phyloP scores from a whole-genome alignment of 768 basidiomycete species.

The Hygrophorus russula region DNA sequence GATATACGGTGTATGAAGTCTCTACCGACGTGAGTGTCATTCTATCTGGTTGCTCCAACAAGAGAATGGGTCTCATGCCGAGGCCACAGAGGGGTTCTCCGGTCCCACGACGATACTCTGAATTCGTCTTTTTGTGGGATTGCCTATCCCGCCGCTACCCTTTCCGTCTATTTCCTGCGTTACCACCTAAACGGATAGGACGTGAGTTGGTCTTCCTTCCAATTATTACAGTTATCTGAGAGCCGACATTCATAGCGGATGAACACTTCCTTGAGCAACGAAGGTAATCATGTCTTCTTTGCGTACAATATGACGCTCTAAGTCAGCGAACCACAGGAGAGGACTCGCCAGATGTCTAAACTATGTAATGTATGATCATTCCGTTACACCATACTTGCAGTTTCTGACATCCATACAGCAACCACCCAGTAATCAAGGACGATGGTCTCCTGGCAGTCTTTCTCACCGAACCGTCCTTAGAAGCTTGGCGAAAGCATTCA shows the following conservation, averaged over 20 bases:
- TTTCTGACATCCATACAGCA: conserved; percentile 29
- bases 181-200: conserved; percentile 91
- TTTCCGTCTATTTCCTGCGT: conserved; percentile 75
- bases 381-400: neutral
- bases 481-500: conserved; percentile 77
- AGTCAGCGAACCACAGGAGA: conserved; percentile 33
- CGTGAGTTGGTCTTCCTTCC: conserved; percentile 36
- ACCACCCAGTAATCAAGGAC: conserved; percentile 86
- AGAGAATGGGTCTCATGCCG: neutral
- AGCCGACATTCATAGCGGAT: conserved; percentile 43
- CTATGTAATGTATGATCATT: conserved; percentile 24
- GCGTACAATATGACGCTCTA: neutral
- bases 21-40: conserved; percentile 53
- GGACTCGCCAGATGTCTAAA: conserved; percentile 73
- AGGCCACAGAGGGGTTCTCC: conserved; percentile 43
- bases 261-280: conserved; percentile 87
- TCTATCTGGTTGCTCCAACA: neutral
- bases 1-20: conserved; percentile 80
- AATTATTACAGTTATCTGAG: conserved; percentile 7
- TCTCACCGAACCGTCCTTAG: conserved; percentile 74
- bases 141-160: conserved; percentile 81
- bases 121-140: conserved; percentile 88
- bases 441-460: conserved; percentile 79
- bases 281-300: conserved; percentile 30
- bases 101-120: conserved; percentile 82